A percentile compares a stretch with the other conserved stretches of the same genome.
These are phyloP conservation scores for Aspergillus felis DNA, from an alignment of 2,329 filamentous ascomycete species.

Conservation along the genomic window DNA sequence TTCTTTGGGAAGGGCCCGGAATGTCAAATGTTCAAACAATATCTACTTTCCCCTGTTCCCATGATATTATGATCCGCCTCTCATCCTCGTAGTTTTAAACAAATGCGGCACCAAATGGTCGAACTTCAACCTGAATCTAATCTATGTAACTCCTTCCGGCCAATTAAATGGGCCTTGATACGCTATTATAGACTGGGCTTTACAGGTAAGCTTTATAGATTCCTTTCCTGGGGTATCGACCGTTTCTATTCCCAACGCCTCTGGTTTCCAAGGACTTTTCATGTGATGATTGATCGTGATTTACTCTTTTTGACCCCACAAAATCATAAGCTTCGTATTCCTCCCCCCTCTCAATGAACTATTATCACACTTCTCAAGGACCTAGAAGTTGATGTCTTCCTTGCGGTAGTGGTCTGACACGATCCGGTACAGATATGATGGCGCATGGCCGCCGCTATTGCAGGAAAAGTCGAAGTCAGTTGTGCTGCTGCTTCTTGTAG, in stretches of 20 bases:
- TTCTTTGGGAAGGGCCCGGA: slow-evolving; percentile 23
- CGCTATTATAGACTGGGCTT: background rate
- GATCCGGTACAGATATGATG: slow-evolving; percentile 62
- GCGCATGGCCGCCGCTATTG: slow-evolving; percentile 57
- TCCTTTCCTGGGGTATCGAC: background rate
- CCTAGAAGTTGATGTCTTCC: slow-evolving; percentile 55
- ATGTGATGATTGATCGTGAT: background rate
- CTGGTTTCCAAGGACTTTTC: background rate
- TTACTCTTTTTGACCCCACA: background rate
- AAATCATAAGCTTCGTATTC: slow-evolving; percentile 4
- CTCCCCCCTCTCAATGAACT: slow-evolving; percentile 12
- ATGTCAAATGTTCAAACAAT: slow-evolving; percentile 18
- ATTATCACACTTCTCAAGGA: background rate
- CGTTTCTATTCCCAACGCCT: background rate
- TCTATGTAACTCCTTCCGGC: background rate
- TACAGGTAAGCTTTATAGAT: background rate
- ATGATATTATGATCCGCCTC: background rate
- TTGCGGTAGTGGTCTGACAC: slow-evolving; percentile 62
- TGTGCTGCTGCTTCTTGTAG: slow-evolving; percentile 5
- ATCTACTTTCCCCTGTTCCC: background rate
- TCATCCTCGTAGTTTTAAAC: background rate
- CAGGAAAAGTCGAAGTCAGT: slow-evolving; percentile 9
- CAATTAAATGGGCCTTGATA: background rate
- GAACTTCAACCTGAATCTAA: background rate
- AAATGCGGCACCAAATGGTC: background rate